Conservation (phyloP, 2,329 filamentous ascomycete species). For the Alternaria viburni region DNA sequence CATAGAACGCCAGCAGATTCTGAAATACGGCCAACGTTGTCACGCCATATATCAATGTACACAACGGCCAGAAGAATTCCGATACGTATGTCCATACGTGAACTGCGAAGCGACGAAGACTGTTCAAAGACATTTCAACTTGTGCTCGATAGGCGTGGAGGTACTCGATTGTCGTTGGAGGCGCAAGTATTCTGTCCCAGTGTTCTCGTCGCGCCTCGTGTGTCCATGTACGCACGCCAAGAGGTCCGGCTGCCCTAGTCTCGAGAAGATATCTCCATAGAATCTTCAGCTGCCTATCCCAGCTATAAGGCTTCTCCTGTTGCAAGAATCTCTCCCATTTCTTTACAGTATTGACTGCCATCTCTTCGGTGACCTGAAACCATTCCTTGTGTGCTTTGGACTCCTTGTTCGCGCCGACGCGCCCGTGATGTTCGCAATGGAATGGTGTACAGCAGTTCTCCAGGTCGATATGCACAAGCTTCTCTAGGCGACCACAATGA, state of each 20-base stretch:
- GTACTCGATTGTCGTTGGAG: slow-evolving; percentile 7
- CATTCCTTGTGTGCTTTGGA: slow-evolving; percentile 13
- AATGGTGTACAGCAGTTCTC: neutral
- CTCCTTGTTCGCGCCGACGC: neutral
- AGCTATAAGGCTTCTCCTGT: slow-evolving; percentile 15
- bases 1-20: slow-evolving; percentile 9
- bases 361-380: slow-evolving; percentile 7
- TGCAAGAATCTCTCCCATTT: slow-evolving; percentile 20
- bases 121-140: neutral
- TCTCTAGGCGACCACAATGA: slow-evolving; percentile 3
- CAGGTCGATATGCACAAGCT: slow-evolving; percentile 10
- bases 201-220: slow-evolving; percentile 8
- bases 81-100: neutral
- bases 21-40: slow-evolving; percentile 3
- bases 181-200: slow-evolving; percentile 11
- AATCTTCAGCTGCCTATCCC: slow-evolving; percentile 1
- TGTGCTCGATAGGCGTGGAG: neutral
- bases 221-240: neutral
- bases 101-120: neutral
- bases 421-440: neutral
- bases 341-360: slow-evolving; percentile 10
- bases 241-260: neutral
- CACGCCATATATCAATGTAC: slow-evolving; percentile 12
- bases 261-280: slow-evolving; percentile 15
- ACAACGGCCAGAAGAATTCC: slow-evolving; percentile 14